phyloP scores from a whole-genome alignment of 1,284 basidiomycete genomes.

The Limonomyces culmigenus region DNA sequence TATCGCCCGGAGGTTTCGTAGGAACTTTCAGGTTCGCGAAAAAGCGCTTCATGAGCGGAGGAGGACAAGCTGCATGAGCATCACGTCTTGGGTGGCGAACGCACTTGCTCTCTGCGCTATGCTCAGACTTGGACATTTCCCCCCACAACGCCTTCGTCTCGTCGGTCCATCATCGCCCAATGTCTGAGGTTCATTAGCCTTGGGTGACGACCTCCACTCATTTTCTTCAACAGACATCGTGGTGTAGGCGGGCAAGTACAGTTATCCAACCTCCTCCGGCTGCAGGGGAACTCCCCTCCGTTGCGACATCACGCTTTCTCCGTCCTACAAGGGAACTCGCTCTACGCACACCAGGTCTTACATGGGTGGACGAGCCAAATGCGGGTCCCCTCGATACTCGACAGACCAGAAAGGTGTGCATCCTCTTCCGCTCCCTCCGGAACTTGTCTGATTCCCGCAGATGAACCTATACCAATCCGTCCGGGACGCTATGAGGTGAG shows the following conservation, averaged over 20 bases:
- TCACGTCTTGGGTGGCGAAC: too few relatives aligned
- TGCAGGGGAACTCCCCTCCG: slow-evolving; percentile 54
- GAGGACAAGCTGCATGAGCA: too few relatives aligned
- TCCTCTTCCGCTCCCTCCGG: neutral
- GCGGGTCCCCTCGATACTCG: slow-evolving; percentile 36
- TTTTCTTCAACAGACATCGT: neutral
- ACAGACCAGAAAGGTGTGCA: slow-evolving; percentile 58
- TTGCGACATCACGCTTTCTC: slow-evolving; percentile 48
- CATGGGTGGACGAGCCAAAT: slow-evolving; percentile 48
- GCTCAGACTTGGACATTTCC: too few relatives aligned
- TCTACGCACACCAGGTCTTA: slow-evolving; percentile 53
- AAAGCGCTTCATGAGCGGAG: too few relatives aligned
- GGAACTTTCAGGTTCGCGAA: too few relatives aligned
- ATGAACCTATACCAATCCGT: slow-evolving; percentile 87
- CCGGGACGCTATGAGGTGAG: slow-evolving; percentile 71
- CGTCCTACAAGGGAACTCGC: slow-evolving; percentile 47
- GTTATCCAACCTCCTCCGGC: slow-evolving; percentile 50
- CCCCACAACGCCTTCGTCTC: too few relatives aligned
- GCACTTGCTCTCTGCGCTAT: too few relatives aligned
- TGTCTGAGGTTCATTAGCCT: too few relatives aligned
- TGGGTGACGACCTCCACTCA: too few relatives aligned
- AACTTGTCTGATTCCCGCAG: slow-evolving; percentile 27
- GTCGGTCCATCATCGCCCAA: too few relatives aligned
- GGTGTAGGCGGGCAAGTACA: neutral
- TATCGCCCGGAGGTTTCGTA: too few relatives aligned